Base-by-base conservation (phyloP, 352 stramenopile species). In the Elongisporangium prolatum region DNA sequence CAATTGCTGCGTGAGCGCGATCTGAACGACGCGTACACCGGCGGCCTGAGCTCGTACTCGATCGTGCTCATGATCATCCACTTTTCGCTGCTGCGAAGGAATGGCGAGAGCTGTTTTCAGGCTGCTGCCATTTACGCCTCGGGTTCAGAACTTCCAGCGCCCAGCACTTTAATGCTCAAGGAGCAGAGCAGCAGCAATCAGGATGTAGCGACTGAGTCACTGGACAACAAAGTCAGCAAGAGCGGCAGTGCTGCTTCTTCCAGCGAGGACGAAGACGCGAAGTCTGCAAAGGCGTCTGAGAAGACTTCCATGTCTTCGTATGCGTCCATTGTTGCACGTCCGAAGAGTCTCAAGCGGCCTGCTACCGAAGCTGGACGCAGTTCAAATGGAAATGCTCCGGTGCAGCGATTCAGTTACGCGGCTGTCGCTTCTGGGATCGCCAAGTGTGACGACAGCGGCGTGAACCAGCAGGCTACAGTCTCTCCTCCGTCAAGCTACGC, bases 31-130 rank as follows among this genome's bases (percentile, higher is more conserved):
- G 86, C 88, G 9, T 97, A 97, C 65, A 96, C 86, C 0, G 91
- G 91, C 40, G 91, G 91, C 2, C 70, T 97, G 3, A 96, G 86
- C 57, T 96, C 86, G 53, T 97, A 97, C 67, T 95, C 88, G 21
- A 71, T 97, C n/a, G 86, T 97, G 56, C 73, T 97, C 8, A 97
- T 97, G 91, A 82, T 97, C 56, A 86, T 95, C 54, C 84, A 93
- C 60, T 93, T 93, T 22, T 86, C 80, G 48, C 73, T 91, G 62
- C 61, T 95, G 21, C 88, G 84, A 75, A 64, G 78, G 25, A 77
- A 86, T 50, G 74, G 76, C 6, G 62, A 80, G 2, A 59, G 52
- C 37, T 86, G 76, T 48, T 86, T 86, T 21, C 59, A 80, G 61
- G 74, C 76, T 1, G 76, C 76, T 22, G 71, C 80, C 21, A 74